These are phyloP conservation scores for Fremontodendron californicum DNA, from an alignment of 345 rosid genomes.

Conservation along the genomic window DNA sequence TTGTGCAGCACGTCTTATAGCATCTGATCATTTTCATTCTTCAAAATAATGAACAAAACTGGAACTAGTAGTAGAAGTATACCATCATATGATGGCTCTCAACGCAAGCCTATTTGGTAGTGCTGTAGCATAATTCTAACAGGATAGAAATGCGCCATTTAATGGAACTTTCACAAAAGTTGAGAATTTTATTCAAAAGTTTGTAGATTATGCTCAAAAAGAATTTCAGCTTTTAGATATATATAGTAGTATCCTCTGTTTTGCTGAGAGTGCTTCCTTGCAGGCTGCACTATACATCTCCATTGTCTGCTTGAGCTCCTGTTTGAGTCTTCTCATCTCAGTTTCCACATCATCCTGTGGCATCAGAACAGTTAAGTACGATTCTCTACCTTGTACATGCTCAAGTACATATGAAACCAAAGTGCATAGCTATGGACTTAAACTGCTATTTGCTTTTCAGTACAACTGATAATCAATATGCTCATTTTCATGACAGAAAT, in stretches of 20 bases:
- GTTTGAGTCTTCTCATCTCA: slow-evolving; percentile 73
- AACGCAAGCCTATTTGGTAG: neutral
- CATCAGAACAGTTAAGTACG: neutral
- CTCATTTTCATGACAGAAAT: neutral
- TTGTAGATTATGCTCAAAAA: neutral
- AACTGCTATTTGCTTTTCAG: neutral
- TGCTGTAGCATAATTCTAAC: neutral
- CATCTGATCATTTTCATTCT: neutral
- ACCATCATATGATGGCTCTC: too few relatives aligned
- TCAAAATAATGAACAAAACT: too few relatives aligned
- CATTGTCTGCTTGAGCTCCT: slow-evolving; percentile 71
- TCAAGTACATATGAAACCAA: neutral
- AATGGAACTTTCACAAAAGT: neutral
- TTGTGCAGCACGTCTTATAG: neutral
- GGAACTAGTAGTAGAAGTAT: too few relatives aligned
- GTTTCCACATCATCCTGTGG: slow-evolving; percentile 73
- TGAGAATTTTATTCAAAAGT: neutral
- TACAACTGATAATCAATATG: neutral
- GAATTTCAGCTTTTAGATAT: neutral
- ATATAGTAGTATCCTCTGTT: slow-evolving; percentile 39
- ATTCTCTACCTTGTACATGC: neutral
- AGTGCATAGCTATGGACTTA: neutral
- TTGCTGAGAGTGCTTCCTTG: slow-evolving; percentile 72
- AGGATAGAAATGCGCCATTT: neutral
- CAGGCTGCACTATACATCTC: slow-evolving; percentile 71